These are phyloP conservation scores for Geosmithia morbida DNA, from an alignment of 2,329 filamentous ascomycete species.

Conservation along the genomic window DNA sequence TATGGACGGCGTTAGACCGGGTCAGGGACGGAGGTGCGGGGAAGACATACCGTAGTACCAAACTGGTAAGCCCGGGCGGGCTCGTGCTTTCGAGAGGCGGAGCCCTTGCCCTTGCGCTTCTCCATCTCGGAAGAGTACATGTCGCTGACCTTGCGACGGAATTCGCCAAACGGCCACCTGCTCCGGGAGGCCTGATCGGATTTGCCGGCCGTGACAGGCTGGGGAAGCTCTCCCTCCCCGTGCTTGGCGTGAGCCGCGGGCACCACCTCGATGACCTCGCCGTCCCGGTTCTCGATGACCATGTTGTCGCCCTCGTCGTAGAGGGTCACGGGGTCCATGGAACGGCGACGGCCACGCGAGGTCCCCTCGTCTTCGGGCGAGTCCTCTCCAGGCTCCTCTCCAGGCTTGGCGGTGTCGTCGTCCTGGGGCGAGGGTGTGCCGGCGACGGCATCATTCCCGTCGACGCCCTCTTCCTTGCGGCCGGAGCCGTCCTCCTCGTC, in stretches of 20 bases:
- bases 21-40: not conserved
- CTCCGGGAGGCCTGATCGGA: constrained; percentile 7
- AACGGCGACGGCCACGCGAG: constrained; percentile 8
- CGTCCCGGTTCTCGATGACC: constrained; percentile 73
- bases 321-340: constrained; percentile 37
- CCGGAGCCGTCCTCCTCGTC: constrained; percentile 15
- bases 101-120: constrained; percentile 43
- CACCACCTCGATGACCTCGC: constrained; percentile 65
- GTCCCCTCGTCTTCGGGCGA: constrained; percentile 6
- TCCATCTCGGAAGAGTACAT: constrained; percentile 46
- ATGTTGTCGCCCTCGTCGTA: constrained; percentile 71
- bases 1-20: constrained; percentile 14
- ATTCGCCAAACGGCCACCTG: constrained; percentile 18
- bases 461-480: constrained; percentile 10
- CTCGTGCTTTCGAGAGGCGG: constrained; percentile 26
- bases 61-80: constrained; percentile 77
- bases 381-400: not conserved
- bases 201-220: constrained; percentile 5
- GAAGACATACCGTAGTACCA: constrained; percentile 53
- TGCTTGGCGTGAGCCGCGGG: constrained; percentile 4
- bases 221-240: constrained; percentile 6
- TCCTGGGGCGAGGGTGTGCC: not conserved
- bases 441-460: not conserved
- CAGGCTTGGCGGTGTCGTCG: not conserved
- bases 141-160: constrained; percentile 35